These are phyloP conservation scores for Suhomyces sp. DNA, from an alignment of 805 yeast genomes.

Conservation along the genomic window DNA sequence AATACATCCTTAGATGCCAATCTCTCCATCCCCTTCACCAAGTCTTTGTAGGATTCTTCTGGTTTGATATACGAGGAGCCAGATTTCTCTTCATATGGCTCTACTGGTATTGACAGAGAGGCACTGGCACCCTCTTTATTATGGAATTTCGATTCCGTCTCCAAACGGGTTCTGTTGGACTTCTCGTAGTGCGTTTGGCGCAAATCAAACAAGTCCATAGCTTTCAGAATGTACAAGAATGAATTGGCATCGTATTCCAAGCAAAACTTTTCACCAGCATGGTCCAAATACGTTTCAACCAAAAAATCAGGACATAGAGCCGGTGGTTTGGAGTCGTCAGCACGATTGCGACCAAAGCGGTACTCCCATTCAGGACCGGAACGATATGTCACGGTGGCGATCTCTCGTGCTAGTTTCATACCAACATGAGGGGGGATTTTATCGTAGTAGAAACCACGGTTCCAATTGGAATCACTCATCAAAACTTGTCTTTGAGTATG, in stretches of 20 bases:
- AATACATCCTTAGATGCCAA: conserved; percentile 64
- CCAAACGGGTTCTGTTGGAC: conserved; percentile 42
- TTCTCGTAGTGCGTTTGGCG: conserved; percentile 47
- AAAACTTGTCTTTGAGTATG: conserved; percentile 90
- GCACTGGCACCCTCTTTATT: conserved; percentile 4
- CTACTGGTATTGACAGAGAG: conserved; percentile 38
- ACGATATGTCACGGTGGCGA: conserved; percentile 90
- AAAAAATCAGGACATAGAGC: conserved; percentile 91
- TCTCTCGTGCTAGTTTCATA: conserved; percentile 90
- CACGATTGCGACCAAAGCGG: conserved; percentile 83
- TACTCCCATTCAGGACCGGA: conserved; percentile 98
- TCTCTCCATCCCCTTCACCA: conserved; percentile 60
- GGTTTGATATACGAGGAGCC: conserved; percentile 44
- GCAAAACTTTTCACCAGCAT: conserved; percentile 92
- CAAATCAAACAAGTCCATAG: conserved; percentile 91
- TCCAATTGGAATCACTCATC: conserved; percentile 95
- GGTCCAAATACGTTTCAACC: conserved; percentile 90
- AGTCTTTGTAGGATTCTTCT: conserved; percentile 59
- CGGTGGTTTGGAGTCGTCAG: conserved; percentile 74
- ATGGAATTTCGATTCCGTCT: conserved; percentile 24
- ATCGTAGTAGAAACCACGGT: conserved; percentile 81
- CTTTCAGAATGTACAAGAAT: conserved; percentile 80
- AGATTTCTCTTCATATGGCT: conserved; percentile 55
- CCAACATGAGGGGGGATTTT: conserved; percentile 87
- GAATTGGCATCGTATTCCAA: conserved; percentile 90